Base-by-base conservation (phyloP, 148 eudicot genomes). In the Amaranthus cruentus region DNA sequence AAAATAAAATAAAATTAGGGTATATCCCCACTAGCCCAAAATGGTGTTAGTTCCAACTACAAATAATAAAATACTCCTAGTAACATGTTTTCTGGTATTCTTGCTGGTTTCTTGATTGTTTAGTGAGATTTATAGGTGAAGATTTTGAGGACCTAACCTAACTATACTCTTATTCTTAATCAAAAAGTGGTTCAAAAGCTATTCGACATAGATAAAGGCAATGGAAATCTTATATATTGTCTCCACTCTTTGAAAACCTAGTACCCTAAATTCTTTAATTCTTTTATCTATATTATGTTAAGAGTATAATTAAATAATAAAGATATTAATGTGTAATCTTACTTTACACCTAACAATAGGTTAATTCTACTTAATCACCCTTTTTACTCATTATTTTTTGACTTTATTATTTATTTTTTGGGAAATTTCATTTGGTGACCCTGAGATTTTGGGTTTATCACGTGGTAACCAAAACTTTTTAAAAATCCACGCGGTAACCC, bases 301-400 rank as follows among this genome's bases (percentile, higher is more conserved):
- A 58, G 38, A 28, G 38, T 28, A 28, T 58, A 38, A 47, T 47
- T 18, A 50, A 21, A 14, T 58, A 72, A 46, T 48, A 15, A 60
- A 72, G 63, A 3, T 14, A 44, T 47, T 68, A 71, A 76, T 74
- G 76, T 75, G 74, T 72, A 77, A 78, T 79, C 79, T 56, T 79
- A 79, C 85, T 83, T 84, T 85, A 77, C 79, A 88, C 89, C 96
- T 85, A 88, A 86, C 90, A 85, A 78, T 78, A 76, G 77, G 79
- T 82, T 74, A 76, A 84, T 82, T 73, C 66, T 77, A 62, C 61
- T 69, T 79, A 58, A 75, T 81, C 74, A 72, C 69, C 51, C 54
- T 69, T 71, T 81, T 48, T 11, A 66, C 59, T 68, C 51, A 58
- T 69, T 7, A 46, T 70, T 47, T 64, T 64, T 72, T 51, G 60